These are phyloP conservation scores for Lentinula raphanica DNA, from an alignment of 768 basidiomycete genomes.

Conservation along the genomic window DNA sequence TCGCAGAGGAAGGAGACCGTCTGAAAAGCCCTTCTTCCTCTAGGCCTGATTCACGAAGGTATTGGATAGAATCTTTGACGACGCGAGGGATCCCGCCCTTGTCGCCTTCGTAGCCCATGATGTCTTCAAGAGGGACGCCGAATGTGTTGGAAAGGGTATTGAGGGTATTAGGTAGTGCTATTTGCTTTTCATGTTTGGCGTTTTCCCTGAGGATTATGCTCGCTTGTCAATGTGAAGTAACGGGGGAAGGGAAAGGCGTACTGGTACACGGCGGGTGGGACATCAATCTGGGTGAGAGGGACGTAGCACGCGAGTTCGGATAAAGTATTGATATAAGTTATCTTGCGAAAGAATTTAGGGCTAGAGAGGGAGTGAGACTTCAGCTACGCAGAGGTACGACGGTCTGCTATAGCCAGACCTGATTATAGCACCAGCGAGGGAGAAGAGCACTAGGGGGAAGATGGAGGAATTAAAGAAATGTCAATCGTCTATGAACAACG, in stretches of 20 bases:
- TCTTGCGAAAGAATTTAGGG: constrained; percentile 87
- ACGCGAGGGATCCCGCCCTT: constrained; percentile 80
- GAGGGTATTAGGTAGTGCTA: constrained; percentile 62
- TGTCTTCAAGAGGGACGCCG: constrained; percentile 73
- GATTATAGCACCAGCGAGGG: constrained; percentile 81
- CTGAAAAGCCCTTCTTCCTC: constrained; percentile 78
- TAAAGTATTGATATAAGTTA: constrained; percentile 69
- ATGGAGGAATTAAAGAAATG: too few relatives aligned
- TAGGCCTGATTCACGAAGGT: constrained; percentile 63
- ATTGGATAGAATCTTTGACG: constrained; percentile 69
- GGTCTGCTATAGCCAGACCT: constrained; percentile 46
- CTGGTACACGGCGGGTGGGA: constrained; percentile 80
- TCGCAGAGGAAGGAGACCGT: constrained; percentile 66
- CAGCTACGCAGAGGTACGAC: not conserved
- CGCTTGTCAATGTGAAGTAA: not conserved
- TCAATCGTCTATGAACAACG: constrained; percentile 7
- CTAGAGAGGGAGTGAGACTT: constrained; percentile 28
- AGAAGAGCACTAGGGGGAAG: constrained; percentile 84
- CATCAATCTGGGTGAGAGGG: constrained; percentile 84
- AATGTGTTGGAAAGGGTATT: constrained; percentile 59
- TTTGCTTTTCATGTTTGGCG: constrained; percentile 64
- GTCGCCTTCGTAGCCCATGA: constrained; percentile 83
- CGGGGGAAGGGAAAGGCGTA: constrained; percentile 28
- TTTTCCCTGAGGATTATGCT: constrained; percentile 70
- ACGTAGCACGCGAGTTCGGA: constrained; percentile 77